Percentiles rank a stretch among this genome's conserved stretches.
These are phyloP conservation scores for Tolypocladium guangdongense DNA, from an alignment of 2,329 filamentous ascomycete genomes.

Conservation along the genomic window DNA sequence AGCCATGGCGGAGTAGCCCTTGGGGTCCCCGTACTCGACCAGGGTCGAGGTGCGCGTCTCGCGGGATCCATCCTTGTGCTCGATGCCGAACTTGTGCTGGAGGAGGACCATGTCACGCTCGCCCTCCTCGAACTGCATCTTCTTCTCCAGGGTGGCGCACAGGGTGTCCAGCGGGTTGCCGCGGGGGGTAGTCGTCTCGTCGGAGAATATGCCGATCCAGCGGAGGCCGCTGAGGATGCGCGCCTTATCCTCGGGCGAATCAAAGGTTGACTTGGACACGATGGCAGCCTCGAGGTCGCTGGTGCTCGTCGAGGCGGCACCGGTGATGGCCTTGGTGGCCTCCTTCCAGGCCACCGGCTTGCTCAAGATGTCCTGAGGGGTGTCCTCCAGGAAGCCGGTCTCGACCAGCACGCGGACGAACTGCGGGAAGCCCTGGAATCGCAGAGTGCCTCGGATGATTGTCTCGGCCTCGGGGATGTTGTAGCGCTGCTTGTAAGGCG, in stretches of 20 bases:
- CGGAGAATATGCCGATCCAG: slow-evolving; percentile 61
- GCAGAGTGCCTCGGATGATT: slow-evolving; percentile 68
- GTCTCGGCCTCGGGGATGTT: slow-evolving; percentile 87
- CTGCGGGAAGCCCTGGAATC: slow-evolving; percentile 84
- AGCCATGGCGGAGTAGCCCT: slow-evolving; percentile 76
- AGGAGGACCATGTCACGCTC: slow-evolving; percentile 79
- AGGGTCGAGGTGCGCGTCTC: slow-evolving; percentile 75
- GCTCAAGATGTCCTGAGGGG: slow-evolving; percentile 53
- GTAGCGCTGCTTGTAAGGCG: slow-evolving; percentile 79
- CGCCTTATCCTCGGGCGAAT: slow-evolving; percentile 53
- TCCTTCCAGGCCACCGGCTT: slow-evolving; percentile 70
- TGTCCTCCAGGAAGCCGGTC: slow-evolving; percentile 76
- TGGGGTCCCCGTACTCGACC: slow-evolving; percentile 68
- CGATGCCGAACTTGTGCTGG: slow-evolving; percentile 76
- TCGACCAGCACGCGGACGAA: slow-evolving; percentile 83
- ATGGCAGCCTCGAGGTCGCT: slow-evolving; percentile 65
- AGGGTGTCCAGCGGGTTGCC: slow-evolving; percentile 84
- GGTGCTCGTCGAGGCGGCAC: slow-evolving; percentile 53
- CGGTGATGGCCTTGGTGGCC: slow-evolving; percentile 67
- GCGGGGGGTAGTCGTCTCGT: slow-evolving; percentile 56
- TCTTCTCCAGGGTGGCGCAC: slow-evolving; percentile 77
- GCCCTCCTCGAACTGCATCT: slow-evolving; percentile 76
- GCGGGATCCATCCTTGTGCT: slow-evolving; percentile 66
- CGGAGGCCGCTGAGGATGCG: slow-evolving; percentile 60
- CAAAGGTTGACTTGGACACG: slow-evolving; percentile 63